Evolutionary conservation across 192 early-diverging fungal genomes (phyloP).

Genomic region (Umbelopsis isabellina): DNA sequence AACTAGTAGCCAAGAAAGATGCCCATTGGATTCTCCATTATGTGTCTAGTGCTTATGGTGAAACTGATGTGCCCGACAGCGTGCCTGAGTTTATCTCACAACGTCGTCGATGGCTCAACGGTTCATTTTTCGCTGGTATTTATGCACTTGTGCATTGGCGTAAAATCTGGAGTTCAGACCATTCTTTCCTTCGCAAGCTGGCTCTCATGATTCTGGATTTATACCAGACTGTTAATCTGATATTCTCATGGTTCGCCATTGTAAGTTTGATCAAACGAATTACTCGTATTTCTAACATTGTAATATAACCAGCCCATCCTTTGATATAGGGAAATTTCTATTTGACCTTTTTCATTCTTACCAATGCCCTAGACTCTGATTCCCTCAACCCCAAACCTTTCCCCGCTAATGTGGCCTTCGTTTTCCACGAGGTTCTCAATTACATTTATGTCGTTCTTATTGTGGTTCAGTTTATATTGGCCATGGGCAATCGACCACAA

Average conservation of each 20-base stretch:
- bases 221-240: constrained; percentile 66
- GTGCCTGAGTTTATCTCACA: constrained; percentile 80
- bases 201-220: constrained; percentile 66
- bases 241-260: constrained; percentile 68
- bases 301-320: constrained; percentile 23
- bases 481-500: constrained; percentile 96
- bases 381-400: constrained; percentile 33
- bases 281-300: neutral
- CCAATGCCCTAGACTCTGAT: constrained; percentile 50
- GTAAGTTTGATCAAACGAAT: constrained; percentile 37
- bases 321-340: constrained; percentile 78
- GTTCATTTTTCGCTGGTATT: constrained; percentile 82
- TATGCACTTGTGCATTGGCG: constrained; percentile 67
- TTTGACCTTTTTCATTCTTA: constrained; percentile 87
- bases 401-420: constrained; percentile 34
- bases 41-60: constrained; percentile 65
- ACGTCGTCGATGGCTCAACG: constrained; percentile 82
- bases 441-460: constrained; percentile 62
- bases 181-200: constrained; percentile 62
- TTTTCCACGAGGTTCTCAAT: constrained; percentile 44
- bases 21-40: constrained; percentile 73
- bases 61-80: constrained; percentile 77
- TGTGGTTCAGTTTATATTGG: constrained; percentile 82
- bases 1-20: constrained; percentile 73
- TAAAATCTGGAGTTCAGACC: constrained; percentile 70